Evolutionary conservation across 441 rosid genomes (phyloP), one percentile per base, ranked within the genome.

Genomic region (Biscutella laevigata): DNA sequence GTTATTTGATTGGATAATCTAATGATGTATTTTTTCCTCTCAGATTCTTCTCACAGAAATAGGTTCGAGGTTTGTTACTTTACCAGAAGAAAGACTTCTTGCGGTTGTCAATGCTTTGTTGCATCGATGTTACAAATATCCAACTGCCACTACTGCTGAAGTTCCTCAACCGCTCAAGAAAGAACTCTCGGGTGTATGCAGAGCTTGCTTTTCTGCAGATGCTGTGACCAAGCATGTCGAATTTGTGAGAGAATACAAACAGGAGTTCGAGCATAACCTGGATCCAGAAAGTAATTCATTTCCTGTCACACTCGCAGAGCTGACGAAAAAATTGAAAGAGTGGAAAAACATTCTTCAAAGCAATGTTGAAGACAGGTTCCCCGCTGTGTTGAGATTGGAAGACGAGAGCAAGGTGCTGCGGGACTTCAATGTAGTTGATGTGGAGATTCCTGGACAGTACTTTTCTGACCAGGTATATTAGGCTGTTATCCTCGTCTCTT

Each of bases 381-480:
- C 99, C 0, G 85, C 94, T 64, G 86, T 86, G 45, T 71, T 94
- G 71, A 89, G 88, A 71, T 74, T 89, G 57, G 99, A 94, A 77
- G 99, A 89, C 38, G 96, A 94, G 70, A 94, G 99, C 75, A 73
- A 74, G 73, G 91, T 86, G 34, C 74, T 94, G 60, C 86, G 86
- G 9, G 96, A 94, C 70, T 86, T 94, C 65, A 90, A 83, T 76
- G 84, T 86, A 34, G 99, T 94, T 68, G 99, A 94, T 54, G 95
- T 94, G 43, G 99, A 94, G 81, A 87, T 94, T 63, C 97, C 97
- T 19, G 97, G 99, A 40, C 97, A 94, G 70, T 89, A 94, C 78
- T 94, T 94, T 44, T 67, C 75, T 46, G 96, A 94, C 70, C 97
- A 86, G 99, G 99, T 92, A 71, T 47, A 21, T 54, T 59, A 3